phyloP scores from a whole-genome alignment of 768 basidiomycete species.

The Boletus sp. region DNA sequence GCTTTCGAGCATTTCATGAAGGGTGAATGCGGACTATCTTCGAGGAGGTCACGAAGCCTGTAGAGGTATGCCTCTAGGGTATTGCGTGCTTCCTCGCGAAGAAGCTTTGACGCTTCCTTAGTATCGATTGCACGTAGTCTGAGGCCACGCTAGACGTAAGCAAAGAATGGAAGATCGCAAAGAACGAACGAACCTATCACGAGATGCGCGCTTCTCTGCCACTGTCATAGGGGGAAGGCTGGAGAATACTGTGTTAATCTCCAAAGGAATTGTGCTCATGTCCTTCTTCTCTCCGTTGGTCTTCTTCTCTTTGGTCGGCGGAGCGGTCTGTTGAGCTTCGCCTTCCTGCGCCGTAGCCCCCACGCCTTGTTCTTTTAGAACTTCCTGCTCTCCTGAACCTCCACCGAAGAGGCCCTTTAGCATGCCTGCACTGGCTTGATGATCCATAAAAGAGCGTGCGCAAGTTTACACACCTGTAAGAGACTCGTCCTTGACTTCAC shows the following conservation, averaged over 20 bases:
- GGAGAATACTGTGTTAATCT: constrained; percentile 58
- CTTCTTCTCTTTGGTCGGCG: constrained; percentile 36
- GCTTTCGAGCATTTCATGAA: constrained; percentile 83
- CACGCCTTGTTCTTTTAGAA: constrained; percentile 27
- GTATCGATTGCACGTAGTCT: constrained; percentile 79
- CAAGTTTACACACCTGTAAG: constrained; percentile 51
- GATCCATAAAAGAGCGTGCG: neutral
- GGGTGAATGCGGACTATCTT: constrained; percentile 61
- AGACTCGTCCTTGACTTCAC: constrained; percentile 79
- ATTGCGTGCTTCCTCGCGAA: constrained; percentile 88
- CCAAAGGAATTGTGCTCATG: constrained; percentile 61
- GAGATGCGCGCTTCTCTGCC: constrained; percentile 69
- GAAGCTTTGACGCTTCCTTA: constrained; percentile 71
- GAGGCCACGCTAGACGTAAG: constrained; percentile 5
- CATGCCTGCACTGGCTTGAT: constrained; percentile 50
- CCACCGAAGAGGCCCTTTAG: constrained; percentile 85
- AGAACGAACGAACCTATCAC: constrained; percentile 55
- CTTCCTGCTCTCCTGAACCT: constrained; percentile 38
- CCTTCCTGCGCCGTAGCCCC: constrained; percentile 24
- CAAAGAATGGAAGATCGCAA: neutral
- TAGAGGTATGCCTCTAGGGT: constrained; percentile 93
- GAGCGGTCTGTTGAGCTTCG: constrained; percentile 28
- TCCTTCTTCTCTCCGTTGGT: constrained; percentile 37
- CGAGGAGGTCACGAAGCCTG: constrained; percentile 77
- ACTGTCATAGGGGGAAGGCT: constrained; percentile 70